phyloP scores from a whole-genome alignment of 192 early-diverging fungal genomes.

The Coemansia sp. region DNA sequence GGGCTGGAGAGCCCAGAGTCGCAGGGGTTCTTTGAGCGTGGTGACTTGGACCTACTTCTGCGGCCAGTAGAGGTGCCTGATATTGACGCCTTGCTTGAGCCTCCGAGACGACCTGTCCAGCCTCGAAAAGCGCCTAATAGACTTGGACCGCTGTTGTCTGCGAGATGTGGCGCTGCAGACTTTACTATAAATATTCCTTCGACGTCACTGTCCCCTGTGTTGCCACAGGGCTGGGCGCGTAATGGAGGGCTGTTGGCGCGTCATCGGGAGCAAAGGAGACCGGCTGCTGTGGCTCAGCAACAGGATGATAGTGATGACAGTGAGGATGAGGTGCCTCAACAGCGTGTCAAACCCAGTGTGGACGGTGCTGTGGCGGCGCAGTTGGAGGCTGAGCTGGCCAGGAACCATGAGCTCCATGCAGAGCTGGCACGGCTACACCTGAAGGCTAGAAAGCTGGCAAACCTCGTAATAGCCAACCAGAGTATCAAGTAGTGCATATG shows the following conservation, averaged over 20 bases:
- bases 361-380: constrained; percentile 11
- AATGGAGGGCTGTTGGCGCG: background rate
- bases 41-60: constrained; percentile 36
- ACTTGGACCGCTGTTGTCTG: background rate
- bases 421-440: constrained; percentile 28
- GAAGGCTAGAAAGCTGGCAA: constrained; percentile 9
- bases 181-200: constrained; percentile 50
- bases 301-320: constrained; percentile 7
- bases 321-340: background rate
- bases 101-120: constrained; percentile 8
- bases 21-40: constrained; percentile 37
- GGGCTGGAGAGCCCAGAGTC: background rate
- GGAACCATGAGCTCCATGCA: constrained; percentile 19
- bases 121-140: background rate
- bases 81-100: constrained; percentile 3
- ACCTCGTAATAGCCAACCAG: constrained; percentile 11
- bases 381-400: constrained; percentile 20
- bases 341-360: background rate
- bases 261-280: constrained; percentile 10
- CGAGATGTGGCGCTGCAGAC: constrained; percentile 12
- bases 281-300: constrained; percentile 5
- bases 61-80: constrained; percentile 22
- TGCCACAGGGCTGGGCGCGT: constrained; percentile 13
- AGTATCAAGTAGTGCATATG: background rate
- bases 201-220: constrained; percentile 43